Conservation (phyloP, 129 eudicot genomes). For the Tanacetum coccineum region DNA sequence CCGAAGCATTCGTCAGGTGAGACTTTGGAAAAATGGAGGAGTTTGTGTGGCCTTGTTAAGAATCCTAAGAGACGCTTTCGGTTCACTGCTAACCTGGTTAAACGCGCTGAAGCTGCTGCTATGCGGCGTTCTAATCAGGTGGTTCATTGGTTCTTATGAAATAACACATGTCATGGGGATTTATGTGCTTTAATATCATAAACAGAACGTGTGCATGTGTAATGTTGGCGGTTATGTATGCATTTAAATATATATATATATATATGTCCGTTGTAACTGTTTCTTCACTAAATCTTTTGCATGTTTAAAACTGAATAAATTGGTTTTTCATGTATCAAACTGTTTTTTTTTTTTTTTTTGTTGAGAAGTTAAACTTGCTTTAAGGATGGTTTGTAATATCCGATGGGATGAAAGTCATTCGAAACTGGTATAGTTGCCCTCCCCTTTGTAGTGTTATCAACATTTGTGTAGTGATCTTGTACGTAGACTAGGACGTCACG, state of each 20-base stretch:
- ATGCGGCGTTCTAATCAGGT: conserved; percentile 96
- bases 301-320: too few relatives aligned
- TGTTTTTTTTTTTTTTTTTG: too few relatives aligned
- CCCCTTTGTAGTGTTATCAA: too few relatives aligned
- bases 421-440: too few relatives aligned
- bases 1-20: conserved; percentile 66
- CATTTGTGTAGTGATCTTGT: too few relatives aligned
- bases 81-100: conserved; percentile 78
- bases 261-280: conserved; percentile 3
- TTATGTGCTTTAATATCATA: not conserved
- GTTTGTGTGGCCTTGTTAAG: conserved; percentile 83
- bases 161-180: not conserved
- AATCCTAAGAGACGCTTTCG: conserved; percentile 87
- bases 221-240: too few relatives aligned
- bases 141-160: not conserved
- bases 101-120: conserved; percentile 87
- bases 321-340: too few relatives aligned
- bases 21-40: conserved; percentile 72
- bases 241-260: too few relatives aligned
- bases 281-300: not conserved
- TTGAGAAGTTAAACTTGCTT: too few relatives aligned
- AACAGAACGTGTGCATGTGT: not conserved
- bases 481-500: too few relatives aligned
- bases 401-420: too few relatives aligned
- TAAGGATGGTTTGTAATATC: too few relatives aligned